These are phyloP conservation scores for Tylopilus sp. DNA, from an alignment of 768 basidiomycete species.

Conservation along the genomic window DNA sequence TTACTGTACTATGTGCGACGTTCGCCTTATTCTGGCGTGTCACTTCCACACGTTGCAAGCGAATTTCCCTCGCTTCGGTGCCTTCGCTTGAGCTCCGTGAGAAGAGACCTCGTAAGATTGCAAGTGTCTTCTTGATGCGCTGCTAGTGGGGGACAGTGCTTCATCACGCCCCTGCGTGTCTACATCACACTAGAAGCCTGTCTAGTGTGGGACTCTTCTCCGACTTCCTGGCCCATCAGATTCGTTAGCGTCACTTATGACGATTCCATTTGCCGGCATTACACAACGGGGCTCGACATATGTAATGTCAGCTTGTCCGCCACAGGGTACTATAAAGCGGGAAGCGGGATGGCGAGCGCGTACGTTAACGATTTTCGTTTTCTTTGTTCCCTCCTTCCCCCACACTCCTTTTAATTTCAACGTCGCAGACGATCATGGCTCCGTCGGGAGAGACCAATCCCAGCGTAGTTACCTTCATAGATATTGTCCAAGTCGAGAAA, in stretches of 20 bases:
- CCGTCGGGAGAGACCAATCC: neutral
- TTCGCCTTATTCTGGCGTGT: too few species aligned
- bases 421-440: constrained; percentile 9
- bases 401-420: constrained; percentile 5
- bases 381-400: neutral
- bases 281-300: neutral
- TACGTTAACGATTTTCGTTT: neutral
- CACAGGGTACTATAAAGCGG: neutral
- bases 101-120: too few species aligned
- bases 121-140: neutral
- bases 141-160: neutral
- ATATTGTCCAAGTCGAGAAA: neutral
- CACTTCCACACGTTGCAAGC: too few species aligned
- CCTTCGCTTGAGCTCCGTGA: too few species aligned
- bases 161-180: neutral
- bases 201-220: neutral
- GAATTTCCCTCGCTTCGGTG: too few species aligned
- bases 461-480: constrained; percentile 5
- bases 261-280: neutral
- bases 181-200: neutral
- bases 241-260: too few species aligned
- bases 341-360: neutral
- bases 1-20: too few species aligned
- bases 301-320: neutral
- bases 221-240: neutral